phyloP scores from a whole-genome alignment of 2,329 filamentous ascomycete species.

The Fusarium sublunatum region DNA sequence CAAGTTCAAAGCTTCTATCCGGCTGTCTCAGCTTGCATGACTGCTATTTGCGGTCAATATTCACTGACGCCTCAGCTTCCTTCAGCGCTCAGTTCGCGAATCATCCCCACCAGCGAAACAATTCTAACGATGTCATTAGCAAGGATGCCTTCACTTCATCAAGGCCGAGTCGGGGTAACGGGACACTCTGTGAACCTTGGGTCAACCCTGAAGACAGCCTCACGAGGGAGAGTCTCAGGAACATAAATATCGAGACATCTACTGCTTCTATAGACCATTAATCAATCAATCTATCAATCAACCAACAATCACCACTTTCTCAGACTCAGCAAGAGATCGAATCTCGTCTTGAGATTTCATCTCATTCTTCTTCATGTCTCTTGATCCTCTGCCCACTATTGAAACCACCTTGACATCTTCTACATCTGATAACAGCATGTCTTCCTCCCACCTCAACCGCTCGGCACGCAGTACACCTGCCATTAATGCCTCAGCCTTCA shows the following conservation, averaged over 20 bases:
- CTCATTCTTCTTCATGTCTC: slow-evolving; percentile 25
- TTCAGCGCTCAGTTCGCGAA: slow-evolving; percentile 18
- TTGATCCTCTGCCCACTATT: slow-evolving; percentile 32
- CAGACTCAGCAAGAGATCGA: slow-evolving; percentile 12
- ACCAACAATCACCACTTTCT: slow-evolving; percentile 13
- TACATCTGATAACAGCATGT: slow-evolving; percentile 33
- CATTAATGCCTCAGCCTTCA: slow-evolving; percentile 29
- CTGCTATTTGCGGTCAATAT: slow-evolving; percentile 15
- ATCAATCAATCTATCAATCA: slow-evolving; percentile 4
- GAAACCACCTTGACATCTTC: slow-evolving; percentile 26
- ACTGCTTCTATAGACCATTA: slow-evolving; percentile 10
- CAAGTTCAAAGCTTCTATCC: slow-evolving; percentile 19
- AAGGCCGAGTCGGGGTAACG: slow-evolving; percentile 33
- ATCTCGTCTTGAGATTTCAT: slow-evolving; percentile 8
- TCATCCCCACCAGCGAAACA: slow-evolving; percentile 33
- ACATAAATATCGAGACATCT: slow-evolving; percentile 40
- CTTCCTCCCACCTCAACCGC: slow-evolving; percentile 33
- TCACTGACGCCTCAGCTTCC: slow-evolving; percentile 23
- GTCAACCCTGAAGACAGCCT: slow-evolving; percentile 23
- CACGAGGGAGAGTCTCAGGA: not conserved
- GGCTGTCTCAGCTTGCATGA: slow-evolving; percentile 14
- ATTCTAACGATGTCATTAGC: slow-evolving; percentile 41
- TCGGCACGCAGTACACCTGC: slow-evolving; percentile 45
- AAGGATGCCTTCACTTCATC: slow-evolving; percentile 38
- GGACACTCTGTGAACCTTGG: slow-evolving; percentile 17